Evolutionary conservation across 768 basidiomycete species (phyloP), one percentile per base, ranked within the genome.

Genomic region (Amylocystis lapponica): DNA sequence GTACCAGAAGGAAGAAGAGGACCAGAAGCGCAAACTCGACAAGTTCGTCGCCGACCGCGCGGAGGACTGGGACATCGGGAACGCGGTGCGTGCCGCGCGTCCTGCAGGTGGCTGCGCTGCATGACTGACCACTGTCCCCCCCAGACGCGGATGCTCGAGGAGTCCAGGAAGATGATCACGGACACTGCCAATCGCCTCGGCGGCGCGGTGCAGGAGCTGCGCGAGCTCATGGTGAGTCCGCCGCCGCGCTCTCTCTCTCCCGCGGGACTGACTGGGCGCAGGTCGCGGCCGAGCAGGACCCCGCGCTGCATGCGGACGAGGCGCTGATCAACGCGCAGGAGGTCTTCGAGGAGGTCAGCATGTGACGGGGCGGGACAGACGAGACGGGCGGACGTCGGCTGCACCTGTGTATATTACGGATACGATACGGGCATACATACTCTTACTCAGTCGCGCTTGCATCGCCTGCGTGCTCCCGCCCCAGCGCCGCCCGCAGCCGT

Each of bases 21-120:
- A 78, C 26, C 72, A 78, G 50, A 66, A 77, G 53, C 61, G 60
- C 41, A 83, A 75, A 56, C 66, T 80, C n/a, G 78, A 81, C 51
- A 78, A 78, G 60, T 64, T 84, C 55, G 61, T 76, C 45, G 74
- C 72, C 10, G 75, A 78, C 39, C 75, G 64, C 38, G 62, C 66
- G 11, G 83, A 88, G 50, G 79, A 79, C 31, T 90, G 85, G 86
- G 80, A 86, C 43, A 66, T 84, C 58, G 86, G 78, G 62, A 88
- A 81, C 62, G 76, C 72, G 56, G 87, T 86, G 59, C 52, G 82
- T 43, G 23, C 6, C 38, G 3, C 21, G 12, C n/a, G n/a, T n/a
- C n/a, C n/a, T n/a, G n/a, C n/a, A n/a, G n/a, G n/a, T n/a, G 5
- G 41, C 36, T 41, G 27, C 3, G 7, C 10, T 41, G 17, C 26